Evolutionary conservation across 2,329 filamentous ascomycete genomes (phyloP).

Genomic region (Septoria petroselini): DNA sequence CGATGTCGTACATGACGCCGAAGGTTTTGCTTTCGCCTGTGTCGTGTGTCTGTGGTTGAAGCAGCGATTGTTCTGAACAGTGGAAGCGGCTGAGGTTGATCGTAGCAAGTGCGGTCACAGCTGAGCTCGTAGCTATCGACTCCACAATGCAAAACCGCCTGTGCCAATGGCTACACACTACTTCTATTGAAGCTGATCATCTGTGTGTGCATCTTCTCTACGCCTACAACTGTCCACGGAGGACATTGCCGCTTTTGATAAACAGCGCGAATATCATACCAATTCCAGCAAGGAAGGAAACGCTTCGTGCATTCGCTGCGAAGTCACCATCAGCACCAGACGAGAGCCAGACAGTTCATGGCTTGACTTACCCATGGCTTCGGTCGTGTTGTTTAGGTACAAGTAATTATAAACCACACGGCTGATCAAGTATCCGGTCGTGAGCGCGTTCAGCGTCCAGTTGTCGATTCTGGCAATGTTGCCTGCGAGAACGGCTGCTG

Average conservation of each 20-base stretch:
- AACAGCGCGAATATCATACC: constrained; percentile 30
- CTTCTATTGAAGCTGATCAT: no score
- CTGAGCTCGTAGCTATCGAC: no score
- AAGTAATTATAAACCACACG: constrained; percentile 34
- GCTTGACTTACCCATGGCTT: constrained; percentile 20
- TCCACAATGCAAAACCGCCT: no score
- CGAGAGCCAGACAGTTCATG: not conserved
- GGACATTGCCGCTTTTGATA: constrained; percentile 32
- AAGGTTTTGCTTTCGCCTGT: not conserved
- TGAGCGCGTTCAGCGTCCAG: constrained; percentile 31
- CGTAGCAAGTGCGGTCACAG: no score
- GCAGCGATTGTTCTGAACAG: not conserved
- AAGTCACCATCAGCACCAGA: not conserved
- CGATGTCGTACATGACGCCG: constrained; percentile 13
- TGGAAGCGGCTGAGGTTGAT: not conserved
- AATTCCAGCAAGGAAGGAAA: constrained; percentile 26
- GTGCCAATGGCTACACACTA: no score
- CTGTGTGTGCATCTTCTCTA: not conserved
- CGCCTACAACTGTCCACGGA: constrained; percentile 18
- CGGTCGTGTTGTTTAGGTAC: constrained; percentile 33
- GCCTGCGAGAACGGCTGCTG: constrained; percentile 41
- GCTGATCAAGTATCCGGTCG: constrained; percentile 30
- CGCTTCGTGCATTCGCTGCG: constrained; percentile 14
- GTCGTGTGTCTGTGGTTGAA: not conserved
- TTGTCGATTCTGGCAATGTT: constrained; percentile 39